Evolutionary conservation across 495 filamentous ascomycete species (phyloP).

Genomic region (Penicillium crystallinum): DNA sequence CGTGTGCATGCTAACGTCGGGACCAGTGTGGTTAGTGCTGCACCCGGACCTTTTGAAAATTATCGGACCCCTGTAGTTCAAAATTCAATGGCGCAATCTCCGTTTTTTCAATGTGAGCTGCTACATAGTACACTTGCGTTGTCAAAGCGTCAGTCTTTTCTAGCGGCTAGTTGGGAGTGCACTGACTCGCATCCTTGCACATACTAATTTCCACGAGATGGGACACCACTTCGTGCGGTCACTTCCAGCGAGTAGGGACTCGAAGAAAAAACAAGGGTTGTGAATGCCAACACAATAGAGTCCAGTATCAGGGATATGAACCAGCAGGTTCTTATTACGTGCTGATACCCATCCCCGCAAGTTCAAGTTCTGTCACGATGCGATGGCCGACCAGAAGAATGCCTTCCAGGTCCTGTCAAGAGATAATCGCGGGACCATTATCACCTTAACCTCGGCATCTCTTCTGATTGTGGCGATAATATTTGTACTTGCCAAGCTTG

Average conservation of each 20-base stretch:
- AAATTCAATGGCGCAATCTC: too few relatives aligned
- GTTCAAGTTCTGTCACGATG: not conserved
- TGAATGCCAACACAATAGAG: not conserved
- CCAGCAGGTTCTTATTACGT: not conserved
- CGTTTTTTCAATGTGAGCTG: too few relatives aligned
- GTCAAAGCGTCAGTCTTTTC: too few relatives aligned
- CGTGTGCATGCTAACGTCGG: constrained; percentile 3
- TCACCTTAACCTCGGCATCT: constrained; percentile 22
- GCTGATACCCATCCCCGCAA: not conserved
- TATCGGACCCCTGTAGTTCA: not conserved
- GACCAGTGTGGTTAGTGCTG: constrained; percentile 4
- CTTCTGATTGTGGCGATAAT: constrained; percentile 22
- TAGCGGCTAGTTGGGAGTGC: too few relatives aligned
- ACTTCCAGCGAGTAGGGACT: not conserved
- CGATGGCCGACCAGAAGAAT: constrained; percentile 14
- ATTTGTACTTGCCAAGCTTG: constrained; percentile 20
- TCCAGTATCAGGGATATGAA: not conserved
- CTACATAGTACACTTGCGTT: too few relatives aligned
- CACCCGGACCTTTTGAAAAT: not conserved
- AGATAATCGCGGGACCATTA: constrained; percentile 18
- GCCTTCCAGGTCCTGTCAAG: constrained; percentile 17
- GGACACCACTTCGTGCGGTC: not conserved
- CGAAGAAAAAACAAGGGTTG: constrained; percentile 1
- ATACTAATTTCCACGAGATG: too few relatives aligned
- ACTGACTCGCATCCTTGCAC: constrained; percentile 4